phyloP scores from a whole-genome alignment of 2,329 filamentous ascomycete genomes.

The Sporothrix curviconia region DNA sequence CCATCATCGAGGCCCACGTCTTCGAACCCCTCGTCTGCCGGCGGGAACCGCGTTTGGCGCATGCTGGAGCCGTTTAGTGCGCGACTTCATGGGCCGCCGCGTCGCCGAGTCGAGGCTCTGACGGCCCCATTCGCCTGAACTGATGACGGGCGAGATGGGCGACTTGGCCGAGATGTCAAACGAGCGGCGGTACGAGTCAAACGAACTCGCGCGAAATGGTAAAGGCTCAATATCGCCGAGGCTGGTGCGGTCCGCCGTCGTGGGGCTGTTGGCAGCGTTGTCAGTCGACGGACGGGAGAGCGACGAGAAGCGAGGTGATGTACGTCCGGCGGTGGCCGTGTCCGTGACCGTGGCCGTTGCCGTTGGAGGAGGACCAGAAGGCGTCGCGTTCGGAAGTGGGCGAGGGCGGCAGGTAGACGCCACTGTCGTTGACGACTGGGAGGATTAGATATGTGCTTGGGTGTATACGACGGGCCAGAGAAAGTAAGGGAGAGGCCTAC shows the following conservation, averaged over 20 bases:
- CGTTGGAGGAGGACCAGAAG: slow-evolving; percentile 51
- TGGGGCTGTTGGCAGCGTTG: slow-evolving; percentile 44
- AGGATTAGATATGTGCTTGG: too few relatives aligned
- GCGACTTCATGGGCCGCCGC: neutral
- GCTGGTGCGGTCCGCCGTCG: slow-evolving; percentile 30
- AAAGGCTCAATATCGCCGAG: slow-evolving; percentile 84
- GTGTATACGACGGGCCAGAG: too few relatives aligned
- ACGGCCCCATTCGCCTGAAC: slow-evolving; percentile 45
- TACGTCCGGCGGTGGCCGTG: slow-evolving; percentile 6
- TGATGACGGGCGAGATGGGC: slow-evolving; percentile 69
- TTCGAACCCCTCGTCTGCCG: slow-evolving; percentile 76
- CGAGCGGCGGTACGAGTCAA: slow-evolving; percentile 91
- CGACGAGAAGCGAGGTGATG: slow-evolving; percentile 25
- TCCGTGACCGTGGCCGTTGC: neutral
- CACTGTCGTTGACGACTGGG: slow-evolving; percentile 89
- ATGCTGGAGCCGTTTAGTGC: slow-evolving; percentile 51
- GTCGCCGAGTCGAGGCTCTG: slow-evolving; percentile 73
- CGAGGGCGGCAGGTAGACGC: slow-evolving; percentile 92
- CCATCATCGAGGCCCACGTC: slow-evolving; percentile 85
- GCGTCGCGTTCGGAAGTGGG: slow-evolving; percentile 74
- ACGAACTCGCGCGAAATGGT: slow-evolving; percentile 93
- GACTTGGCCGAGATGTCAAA: slow-evolving; percentile 92
- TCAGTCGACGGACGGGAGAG: slow-evolving; percentile 50
- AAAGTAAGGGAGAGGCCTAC: slow-evolving; percentile 35
- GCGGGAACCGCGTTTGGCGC: slow-evolving; percentile 39